A percentile compares a stretch with the other conserved stretches of the same genome.
Conservation (phyloP, 768 basidiomycete genomes). For the Tephrocybe sp. region DNA sequence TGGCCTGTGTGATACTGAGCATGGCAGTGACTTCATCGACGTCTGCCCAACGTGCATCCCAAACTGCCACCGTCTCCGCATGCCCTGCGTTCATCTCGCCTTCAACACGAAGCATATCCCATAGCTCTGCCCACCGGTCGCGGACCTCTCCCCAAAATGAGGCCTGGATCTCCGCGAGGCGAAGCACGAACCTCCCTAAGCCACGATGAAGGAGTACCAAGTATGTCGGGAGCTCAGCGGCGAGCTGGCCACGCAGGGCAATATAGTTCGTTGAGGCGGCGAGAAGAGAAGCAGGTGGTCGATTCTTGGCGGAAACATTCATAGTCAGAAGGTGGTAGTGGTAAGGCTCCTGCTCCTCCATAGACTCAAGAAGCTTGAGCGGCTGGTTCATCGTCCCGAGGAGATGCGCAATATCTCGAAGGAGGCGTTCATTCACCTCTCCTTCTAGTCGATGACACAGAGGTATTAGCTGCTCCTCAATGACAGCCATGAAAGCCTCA, state of each 20-base stretch:
- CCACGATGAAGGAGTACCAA: slow-evolving; percentile 59
- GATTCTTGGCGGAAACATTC: slow-evolving; percentile 56
- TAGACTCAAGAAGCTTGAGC: slow-evolving; percentile 61
- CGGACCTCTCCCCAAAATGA: slow-evolving; percentile 58
- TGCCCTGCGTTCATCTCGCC: slow-evolving; percentile 65
- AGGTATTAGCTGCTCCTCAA: slow-evolving; percentile 50
- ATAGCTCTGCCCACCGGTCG: slow-evolving; percentile 74
- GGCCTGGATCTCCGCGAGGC: slow-evolving; percentile 56
- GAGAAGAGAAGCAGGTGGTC: slow-evolving; percentile 64
- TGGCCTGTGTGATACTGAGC: slow-evolving; percentile 29
- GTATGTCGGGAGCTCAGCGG: slow-evolving; percentile 67
- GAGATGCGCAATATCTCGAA: slow-evolving; percentile 57
- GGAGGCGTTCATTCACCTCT: slow-evolving; percentile 48
- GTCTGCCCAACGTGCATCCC: slow-evolving; percentile 67
- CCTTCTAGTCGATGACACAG: slow-evolving; percentile 52
- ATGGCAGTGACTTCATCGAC: slow-evolving; percentile 48
- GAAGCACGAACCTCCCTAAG: slow-evolving; percentile 45
- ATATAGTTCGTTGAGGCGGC: slow-evolving; percentile 77
- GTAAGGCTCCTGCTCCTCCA: slow-evolving; percentile 71
- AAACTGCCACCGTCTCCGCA: slow-evolving; percentile 69
- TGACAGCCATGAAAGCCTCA: slow-evolving; percentile 63
- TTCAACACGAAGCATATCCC: slow-evolving; percentile 77
- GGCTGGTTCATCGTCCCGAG: slow-evolving; percentile 61
- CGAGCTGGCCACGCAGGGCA: slow-evolving; percentile 71
- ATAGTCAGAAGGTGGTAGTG: slow-evolving; percentile 70